Conservation (phyloP, 225 moss, liverwort and hornwort species). For the Ulota crispa region DNA sequence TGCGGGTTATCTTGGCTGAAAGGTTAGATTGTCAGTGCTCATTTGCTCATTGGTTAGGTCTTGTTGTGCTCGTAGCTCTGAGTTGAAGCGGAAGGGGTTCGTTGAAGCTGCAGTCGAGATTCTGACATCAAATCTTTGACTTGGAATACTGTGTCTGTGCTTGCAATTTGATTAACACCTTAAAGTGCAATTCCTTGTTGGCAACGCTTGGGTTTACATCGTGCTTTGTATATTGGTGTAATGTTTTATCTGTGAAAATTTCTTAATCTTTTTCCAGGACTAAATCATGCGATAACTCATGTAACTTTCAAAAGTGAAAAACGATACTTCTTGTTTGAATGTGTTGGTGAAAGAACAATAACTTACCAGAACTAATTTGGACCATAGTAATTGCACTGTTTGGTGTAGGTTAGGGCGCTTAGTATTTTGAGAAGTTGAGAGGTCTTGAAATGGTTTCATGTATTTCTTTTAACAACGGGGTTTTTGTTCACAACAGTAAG, state of each 20-base stretch:
- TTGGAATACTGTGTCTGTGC: not conserved
- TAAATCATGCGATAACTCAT: not conserved
- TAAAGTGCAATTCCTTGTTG: not conserved
- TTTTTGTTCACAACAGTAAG: conserved; percentile 38
- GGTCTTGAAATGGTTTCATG: not conserved
- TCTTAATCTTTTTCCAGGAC: not conserved
- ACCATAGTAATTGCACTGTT: not conserved
- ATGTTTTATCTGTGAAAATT: not conserved
- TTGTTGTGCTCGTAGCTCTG: not conserved
- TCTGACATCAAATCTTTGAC: not conserved
- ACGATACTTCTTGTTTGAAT: not conserved
- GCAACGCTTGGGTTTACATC: not conserved
- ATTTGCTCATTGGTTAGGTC: not conserved
- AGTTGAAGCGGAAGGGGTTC: not conserved
- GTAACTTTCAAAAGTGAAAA: not conserved
- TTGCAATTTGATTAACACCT: not conserved
- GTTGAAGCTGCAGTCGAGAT: not conserved
- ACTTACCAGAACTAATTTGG: not conserved
- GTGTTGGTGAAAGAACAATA: too few species aligned
- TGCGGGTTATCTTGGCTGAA: conserved; percentile 73
- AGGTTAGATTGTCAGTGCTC: conserved; percentile 41
- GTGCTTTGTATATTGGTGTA: not conserved
- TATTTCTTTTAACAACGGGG: not conserved
- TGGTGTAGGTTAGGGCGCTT: not conserved
- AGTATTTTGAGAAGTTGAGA: not conserved